These are phyloP conservation scores for Larix sibirica DNA, from an alignment of 83 land plant genomes.

Conservation along the genomic window DNA sequence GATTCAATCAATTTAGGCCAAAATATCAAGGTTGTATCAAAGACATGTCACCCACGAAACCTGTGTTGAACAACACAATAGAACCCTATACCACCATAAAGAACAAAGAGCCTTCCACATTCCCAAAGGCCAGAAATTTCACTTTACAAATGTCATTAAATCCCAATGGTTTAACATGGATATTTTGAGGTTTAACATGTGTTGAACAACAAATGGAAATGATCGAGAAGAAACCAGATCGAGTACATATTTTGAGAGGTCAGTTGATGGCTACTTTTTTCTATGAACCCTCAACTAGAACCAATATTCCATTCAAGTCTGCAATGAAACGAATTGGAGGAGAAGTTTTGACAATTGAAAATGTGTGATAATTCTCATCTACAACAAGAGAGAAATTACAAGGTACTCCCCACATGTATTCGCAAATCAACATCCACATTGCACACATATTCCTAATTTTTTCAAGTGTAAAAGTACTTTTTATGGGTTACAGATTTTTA, in stretches of 20 bases:
- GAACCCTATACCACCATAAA: background rate
- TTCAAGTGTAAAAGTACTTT: too few species aligned
- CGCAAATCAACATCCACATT: too few species aligned
- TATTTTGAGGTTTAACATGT: slow-evolving; percentile 69
- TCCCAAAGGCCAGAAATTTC: slow-evolving; percentile 52
- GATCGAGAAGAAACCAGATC: slow-evolving; percentile 66
- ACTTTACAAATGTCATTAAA: slow-evolving; percentile 82
- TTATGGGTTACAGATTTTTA: too few species aligned
- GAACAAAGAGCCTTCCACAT: slow-evolving; percentile 16
- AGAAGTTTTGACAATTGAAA: slow-evolving; percentile 93
- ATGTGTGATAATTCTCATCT: slow-evolving; percentile 93
- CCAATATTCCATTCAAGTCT: slow-evolving; percentile 94
- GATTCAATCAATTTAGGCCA: background rate
- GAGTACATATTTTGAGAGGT: slow-evolving; percentile 68
- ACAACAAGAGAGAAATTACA: slow-evolving; percentile 97
- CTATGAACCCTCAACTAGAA: slow-evolving; percentile 97
- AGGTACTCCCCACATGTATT: slow-evolving; percentile 40
- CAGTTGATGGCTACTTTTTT: slow-evolving; percentile 94
- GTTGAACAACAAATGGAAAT: slow-evolving; percentile 89
- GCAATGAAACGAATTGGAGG: slow-evolving; percentile 97
- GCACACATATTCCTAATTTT: too few species aligned
- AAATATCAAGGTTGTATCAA: background rate
- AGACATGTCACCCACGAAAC: background rate
- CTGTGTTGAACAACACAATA: background rate
- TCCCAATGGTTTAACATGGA: slow-evolving; percentile 93